Conservation (phyloP, 1,284 basidiomycete genomes). For the Flammula alnicola region DNA sequence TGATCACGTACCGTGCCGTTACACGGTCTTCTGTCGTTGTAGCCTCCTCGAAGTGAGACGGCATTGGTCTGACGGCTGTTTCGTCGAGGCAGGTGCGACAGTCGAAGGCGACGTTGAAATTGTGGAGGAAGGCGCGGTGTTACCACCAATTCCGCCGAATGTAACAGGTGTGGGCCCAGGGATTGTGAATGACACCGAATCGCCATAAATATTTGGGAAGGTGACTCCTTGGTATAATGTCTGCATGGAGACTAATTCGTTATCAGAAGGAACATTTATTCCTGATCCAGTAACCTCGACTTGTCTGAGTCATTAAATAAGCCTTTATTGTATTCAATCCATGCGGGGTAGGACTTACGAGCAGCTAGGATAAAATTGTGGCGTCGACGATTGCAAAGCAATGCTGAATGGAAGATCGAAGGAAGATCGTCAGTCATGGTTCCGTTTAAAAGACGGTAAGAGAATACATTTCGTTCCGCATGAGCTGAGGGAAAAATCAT, state of each 20-base stretch:
- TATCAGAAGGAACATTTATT: conserved; percentile 34
- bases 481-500: conserved; percentile 34
- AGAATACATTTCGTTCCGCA: conserved; percentile 44
- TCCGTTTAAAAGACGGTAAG: background rate
- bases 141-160: conserved; percentile 30
- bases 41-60: conserved; percentile 31
- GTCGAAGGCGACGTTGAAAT: conserved; percentile 18
- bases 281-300: conserved; percentile 41
- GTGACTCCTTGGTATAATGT: conserved; percentile 35
- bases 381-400: conserved; percentile 40
- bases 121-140: conserved; percentile 20
- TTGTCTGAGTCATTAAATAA: conserved; percentile 30
- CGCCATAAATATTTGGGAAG: conserved; percentile 41
- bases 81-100: conserved; percentile 16
- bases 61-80: conserved; percentile 26
- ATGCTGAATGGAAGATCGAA: conserved; percentile 28
- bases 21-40: conserved; percentile 25
- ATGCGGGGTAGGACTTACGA: conserved; percentile 34
- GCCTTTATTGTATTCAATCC: conserved; percentile 12
- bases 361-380: conserved; percentile 45
- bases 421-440: conserved; percentile 2
- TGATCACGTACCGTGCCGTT: conserved; percentile 18
- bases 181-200: conserved; percentile 39
- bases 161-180: conserved; percentile 40
- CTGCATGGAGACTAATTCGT: conserved; percentile 40